phyloP scores from a whole-genome alignment of 2,329 filamentous ascomycete species.

The Sclerotinia minor region DNA sequence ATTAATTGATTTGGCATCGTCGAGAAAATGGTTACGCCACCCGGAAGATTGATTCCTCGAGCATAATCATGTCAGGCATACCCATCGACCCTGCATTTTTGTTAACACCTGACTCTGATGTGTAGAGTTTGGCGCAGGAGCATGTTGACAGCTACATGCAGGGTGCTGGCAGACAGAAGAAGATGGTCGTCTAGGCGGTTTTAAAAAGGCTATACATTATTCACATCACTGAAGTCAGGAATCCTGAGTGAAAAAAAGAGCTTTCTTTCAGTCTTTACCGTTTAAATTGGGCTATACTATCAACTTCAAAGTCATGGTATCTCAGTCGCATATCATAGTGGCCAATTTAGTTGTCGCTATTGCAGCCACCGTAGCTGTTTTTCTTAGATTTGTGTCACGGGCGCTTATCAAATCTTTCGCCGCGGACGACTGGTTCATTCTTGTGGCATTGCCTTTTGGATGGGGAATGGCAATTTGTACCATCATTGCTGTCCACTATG shows the following conservation, averaged over 20 bases:
- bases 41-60: background rate
- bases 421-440: constrained; percentile 2
- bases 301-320: background rate
- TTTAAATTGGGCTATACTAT: background rate
- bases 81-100: background rate
- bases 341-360: background rate
- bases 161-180: background rate
- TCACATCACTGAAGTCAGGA: background rate
- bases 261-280: background rate
- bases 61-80: background rate
- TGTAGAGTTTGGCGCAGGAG: background rate
- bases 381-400: constrained; percentile 1
- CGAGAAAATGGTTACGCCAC: background rate
- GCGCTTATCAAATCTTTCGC: background rate
- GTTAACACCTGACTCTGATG: background rate
- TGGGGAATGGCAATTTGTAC: constrained; percentile 6
- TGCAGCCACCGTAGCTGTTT: background rate
- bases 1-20: background rate
- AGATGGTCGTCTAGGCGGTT: background rate
- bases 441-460: constrained; percentile 5
- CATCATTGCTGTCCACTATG: constrained; percentile 4
- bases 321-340: background rate
- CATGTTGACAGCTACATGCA: background rate
- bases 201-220: background rate
- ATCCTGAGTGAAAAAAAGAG: background rate